A percentile compares a stretch with the other conserved stretches of the same genome.
These are phyloP conservation scores for Leptosphaerulina australis DNA, from an alignment of 2,329 filamentous ascomycete genomes.

Conservation along the genomic window DNA sequence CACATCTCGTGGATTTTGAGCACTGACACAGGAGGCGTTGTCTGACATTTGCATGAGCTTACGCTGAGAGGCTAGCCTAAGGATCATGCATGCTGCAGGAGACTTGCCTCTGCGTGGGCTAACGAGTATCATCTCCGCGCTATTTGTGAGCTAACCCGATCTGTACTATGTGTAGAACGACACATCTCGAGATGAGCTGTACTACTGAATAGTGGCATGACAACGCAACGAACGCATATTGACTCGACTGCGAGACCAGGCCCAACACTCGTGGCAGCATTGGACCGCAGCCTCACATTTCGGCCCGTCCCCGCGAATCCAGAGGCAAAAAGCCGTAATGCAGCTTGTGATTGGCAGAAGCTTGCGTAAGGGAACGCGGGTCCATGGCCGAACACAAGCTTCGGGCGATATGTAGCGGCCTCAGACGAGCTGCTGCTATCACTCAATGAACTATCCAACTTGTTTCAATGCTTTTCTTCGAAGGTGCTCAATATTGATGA, in stretches of 20 bases:
- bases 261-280: constrained; percentile 11
- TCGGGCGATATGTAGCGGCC: constrained; percentile 3
- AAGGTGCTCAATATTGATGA: constrained; percentile 10
- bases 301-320: constrained; percentile 11
- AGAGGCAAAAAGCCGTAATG: constrained; percentile 12
- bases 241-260: constrained; percentile 3
- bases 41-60: constrained; percentile 3
- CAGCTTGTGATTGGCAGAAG: constrained; percentile 15
- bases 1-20: background rate
- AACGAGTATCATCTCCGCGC: constrained; percentile 8
- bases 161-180: background rate
- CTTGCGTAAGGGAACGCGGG: constrained; percentile 10
- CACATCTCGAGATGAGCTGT: constrained; percentile 1
- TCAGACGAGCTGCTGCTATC: constrained; percentile 4
- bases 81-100: constrained; percentile 9
- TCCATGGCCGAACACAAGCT: constrained; percentile 10
- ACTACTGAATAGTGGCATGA: background rate
- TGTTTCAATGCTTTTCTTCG: background rate
- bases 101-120: constrained; percentile 10
- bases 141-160: background rate
- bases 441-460: background rate
- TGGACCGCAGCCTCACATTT: constrained; percentile 14
- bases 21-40: background rate
- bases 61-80: background rate
- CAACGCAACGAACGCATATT: background rate